Conservation (phyloP, 352 stramenopile genomes). For the Phytophthora quininea region DNA sequence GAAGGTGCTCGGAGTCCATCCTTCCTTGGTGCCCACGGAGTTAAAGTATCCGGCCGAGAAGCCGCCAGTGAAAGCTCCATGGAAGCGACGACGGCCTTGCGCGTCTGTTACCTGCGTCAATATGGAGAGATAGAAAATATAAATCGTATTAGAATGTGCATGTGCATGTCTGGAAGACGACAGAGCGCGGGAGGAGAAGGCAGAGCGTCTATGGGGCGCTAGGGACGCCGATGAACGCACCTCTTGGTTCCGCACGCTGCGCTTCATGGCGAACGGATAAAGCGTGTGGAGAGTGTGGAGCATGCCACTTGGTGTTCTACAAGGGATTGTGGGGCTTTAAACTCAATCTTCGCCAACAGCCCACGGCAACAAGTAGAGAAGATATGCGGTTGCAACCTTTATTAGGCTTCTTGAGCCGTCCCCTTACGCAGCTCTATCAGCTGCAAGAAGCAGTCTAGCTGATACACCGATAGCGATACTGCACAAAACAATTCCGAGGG, state of each 20-base stretch:
- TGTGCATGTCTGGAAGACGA: neutral
- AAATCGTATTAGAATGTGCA: neutral
- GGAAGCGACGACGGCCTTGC: slow-evolving; percentile 84
- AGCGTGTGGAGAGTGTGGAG: slow-evolving; percentile 4
- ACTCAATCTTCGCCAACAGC: neutral
- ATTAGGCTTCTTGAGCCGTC: slow-evolving; percentile 3
- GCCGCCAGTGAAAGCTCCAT: slow-evolving; percentile 94
- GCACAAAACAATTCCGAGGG: neutral
- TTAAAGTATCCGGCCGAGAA: slow-evolving; percentile 96
- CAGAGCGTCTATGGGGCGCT: neutral
- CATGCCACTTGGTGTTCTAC: neutral
- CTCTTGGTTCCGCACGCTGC: slow-evolving; percentile 63
- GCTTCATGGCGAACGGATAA: slow-evolving; percentile 44
- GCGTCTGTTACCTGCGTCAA: slow-evolving; percentile 64
- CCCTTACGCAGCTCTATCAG: slow-evolving; percentile 4
- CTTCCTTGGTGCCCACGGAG: slow-evolving; percentile 90
- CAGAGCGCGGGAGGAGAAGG: neutral
- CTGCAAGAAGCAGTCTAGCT: slow-evolving; percentile 1
- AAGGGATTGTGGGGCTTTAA: slow-evolving; percentile 1
- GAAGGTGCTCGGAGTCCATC: slow-evolving; percentile 88
- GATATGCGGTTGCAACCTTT: neutral
- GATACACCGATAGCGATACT: neutral
- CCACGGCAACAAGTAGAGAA: slow-evolving; percentile 2
- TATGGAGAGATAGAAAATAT: neutral
- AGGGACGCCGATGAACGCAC: slow-evolving; percentile 26